A percentile compares a stretch with the other conserved stretches of the same genome.
Conservation (phyloP, 2,329 filamentous ascomycete genomes). For the Aspergillus pseudoterreus region DNA sequence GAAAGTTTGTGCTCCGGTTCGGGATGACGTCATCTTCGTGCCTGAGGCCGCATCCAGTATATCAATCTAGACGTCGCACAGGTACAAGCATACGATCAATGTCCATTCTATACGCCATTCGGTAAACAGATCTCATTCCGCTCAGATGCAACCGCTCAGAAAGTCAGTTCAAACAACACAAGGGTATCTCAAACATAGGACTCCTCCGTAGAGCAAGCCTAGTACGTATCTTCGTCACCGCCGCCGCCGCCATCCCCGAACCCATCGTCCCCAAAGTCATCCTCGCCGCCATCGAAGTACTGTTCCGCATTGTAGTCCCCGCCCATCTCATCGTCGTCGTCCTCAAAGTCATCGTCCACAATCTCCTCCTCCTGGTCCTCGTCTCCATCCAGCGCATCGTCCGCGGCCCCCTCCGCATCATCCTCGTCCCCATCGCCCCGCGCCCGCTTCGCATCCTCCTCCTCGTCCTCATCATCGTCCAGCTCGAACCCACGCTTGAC, state of each 20-base stretch:
- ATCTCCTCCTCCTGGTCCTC: slow-evolving; percentile 50
- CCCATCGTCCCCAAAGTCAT: slow-evolving; percentile 52
- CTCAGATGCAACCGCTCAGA: slow-evolving; percentile 6
- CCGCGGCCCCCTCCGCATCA: slow-evolving; percentile 29
- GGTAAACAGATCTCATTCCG: slow-evolving; percentile 4
- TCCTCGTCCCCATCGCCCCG: slow-evolving; percentile 26
- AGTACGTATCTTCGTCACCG: slow-evolving; percentile 47
- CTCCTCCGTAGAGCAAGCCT: slow-evolving; percentile 6
- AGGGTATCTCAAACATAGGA: slow-evolving; percentile 26
- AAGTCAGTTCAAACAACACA: slow-evolving; percentile 17
- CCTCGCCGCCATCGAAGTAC: slow-evolving; percentile 60
- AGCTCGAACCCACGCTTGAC: slow-evolving; percentile 42
- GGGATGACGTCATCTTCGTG: slow-evolving; percentile 4
- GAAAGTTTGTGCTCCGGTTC: neutral
- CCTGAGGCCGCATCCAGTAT: neutral
- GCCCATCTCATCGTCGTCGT: slow-evolving; percentile 56
- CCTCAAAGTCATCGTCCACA: slow-evolving; percentile 57
- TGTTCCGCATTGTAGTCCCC: slow-evolving; percentile 64
- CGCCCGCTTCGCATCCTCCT: slow-evolving; percentile 29
- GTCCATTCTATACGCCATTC: too few relatives aligned
- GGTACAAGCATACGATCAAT: too few relatives aligned
- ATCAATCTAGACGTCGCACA: too few relatives aligned
- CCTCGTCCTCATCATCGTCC: slow-evolving; percentile 42
- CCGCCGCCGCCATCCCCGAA: slow-evolving; percentile 53
- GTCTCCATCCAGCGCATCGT: slow-evolving; percentile 38